Base-by-base conservation (phyloP, 1,284 basidiomycete genomes). In the Pseudomicrostroma phylloplanum region DNA sequence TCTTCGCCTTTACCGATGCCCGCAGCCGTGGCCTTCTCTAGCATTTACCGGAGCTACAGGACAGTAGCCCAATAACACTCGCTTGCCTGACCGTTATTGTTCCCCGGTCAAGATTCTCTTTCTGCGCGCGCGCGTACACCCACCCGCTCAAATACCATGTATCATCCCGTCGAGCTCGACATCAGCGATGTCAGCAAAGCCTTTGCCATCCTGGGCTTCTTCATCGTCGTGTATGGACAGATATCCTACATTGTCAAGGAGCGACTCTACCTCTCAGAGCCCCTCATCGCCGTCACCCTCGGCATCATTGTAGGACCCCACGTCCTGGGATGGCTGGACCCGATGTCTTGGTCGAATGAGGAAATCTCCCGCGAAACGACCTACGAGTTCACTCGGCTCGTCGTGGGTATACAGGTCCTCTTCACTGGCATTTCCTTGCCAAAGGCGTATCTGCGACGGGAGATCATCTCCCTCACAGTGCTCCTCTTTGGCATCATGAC, bases 361-460 rank as follows among this genome's bases (percentile, higher is more conserved):
- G 67, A 66, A 51, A 36, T 13, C 40, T 66, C 65, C 30, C 67
- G 74, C 62, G 57, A 66, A 39, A 63, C 81, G 42, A 81, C 80
- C 4, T 82, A 80, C 59, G 74, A 81, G 53, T 62, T 81, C 57
- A 72, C 71, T 1, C 76, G 80, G 12, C 58, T 82, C 21, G 75
- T 81, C 42, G 66, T 78, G 6, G 76, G 74, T 25, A 70, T 77
- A 25, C 76, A 78, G 59, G 76, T 78, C 26, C 72, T 82, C 43
- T 81, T 81, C 59, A 78, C 77, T 4, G 81, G 81, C 13, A 81
- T 82, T 60, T 67, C 73, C 19, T 64, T 82, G 3, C 81, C 81
- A 0, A 73, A 74, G 59, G 72, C 76, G 23, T 78, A 80, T 30
- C 64, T 80, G 1, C 69, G 68, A 64, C 70, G 69, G 46, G 70